Evolutionary conservation across 345 rosid species (phyloP).

Genomic region (Punica granatum): DNA sequence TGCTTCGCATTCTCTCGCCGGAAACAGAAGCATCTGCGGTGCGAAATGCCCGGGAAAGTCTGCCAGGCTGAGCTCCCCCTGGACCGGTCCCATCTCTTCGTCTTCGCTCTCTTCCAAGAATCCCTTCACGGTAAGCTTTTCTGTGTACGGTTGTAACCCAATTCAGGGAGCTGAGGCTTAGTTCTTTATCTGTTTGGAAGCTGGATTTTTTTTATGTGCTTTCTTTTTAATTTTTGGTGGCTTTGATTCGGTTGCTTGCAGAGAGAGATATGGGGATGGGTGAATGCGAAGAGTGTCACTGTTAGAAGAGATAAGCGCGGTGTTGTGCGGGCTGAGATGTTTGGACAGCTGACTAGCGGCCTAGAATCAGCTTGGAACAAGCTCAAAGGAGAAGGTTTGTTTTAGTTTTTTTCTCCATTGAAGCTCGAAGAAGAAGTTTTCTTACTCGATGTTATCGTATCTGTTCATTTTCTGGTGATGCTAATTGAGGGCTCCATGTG

Average conservation of each 20-base stretch:
- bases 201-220: background rate
- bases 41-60: slow-evolving; percentile 20
- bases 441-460: background rate
- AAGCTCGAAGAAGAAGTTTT: too few relatives aligned
- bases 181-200: background rate
- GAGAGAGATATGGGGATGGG: slow-evolving; percentile 64
- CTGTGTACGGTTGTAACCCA: background rate
- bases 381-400: slow-evolving; percentile 89
- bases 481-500: slow-evolving; percentile 10
- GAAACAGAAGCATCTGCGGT: slow-evolving; percentile 12
- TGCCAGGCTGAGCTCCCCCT: slow-evolving; percentile 28
- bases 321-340: slow-evolving; percentile 83
- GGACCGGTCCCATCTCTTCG: slow-evolving; percentile 29
- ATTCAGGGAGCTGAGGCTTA: background rate
- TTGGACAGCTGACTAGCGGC: slow-evolving; percentile 86
- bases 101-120: slow-evolving; percentile 47
- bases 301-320: slow-evolving; percentile 34
- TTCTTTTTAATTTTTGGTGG: background rate
- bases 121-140: slow-evolving; percentile 44
- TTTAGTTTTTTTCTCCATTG: background rate
- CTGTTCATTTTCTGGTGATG: slow-evolving; percentile 5
- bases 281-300: slow-evolving; percentile 36
- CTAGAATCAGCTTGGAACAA: slow-evolving; percentile 97
- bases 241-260: slow-evolving; percentile 21
- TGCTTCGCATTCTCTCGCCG: slow-evolving; percentile 16